These are phyloP conservation scores for Annona squamosa DNA, from an alignment of 164 flowering plant genomes.

Conservation along the genomic window DNA sequence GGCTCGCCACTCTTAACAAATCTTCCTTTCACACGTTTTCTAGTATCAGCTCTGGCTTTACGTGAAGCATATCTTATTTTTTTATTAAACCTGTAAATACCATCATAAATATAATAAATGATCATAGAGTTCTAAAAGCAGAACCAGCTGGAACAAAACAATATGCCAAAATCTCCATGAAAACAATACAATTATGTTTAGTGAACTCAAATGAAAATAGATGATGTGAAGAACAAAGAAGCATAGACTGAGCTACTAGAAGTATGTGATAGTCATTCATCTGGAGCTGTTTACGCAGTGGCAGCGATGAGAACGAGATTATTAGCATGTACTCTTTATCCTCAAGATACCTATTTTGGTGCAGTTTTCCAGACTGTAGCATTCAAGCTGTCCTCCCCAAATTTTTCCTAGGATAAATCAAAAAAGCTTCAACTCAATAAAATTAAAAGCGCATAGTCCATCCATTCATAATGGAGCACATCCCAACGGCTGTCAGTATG, in stretches of 20 bases:
- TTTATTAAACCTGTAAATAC: conserved; percentile 42
- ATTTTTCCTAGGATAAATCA: too few species aligned
- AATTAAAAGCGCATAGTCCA: too few species aligned
- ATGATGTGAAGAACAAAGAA: background rate
- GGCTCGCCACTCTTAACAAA: conserved; percentile 61
- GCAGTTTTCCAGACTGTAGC: too few species aligned
- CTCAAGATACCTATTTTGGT: too few species aligned
- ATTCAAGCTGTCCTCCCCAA: too few species aligned
- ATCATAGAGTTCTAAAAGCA: background rate
- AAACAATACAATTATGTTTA: background rate
- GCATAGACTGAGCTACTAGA: background rate
- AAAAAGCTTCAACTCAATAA: too few species aligned
- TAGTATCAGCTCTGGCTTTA: conserved; percentile 57
- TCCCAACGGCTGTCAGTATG: too few species aligned
- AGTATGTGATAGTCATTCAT: background rate
- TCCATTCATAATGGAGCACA: too few species aligned
- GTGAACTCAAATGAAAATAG: background rate
- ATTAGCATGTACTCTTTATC: background rate
- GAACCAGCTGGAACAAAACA: background rate
- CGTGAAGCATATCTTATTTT: conserved; percentile 58
- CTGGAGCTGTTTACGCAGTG: background rate
- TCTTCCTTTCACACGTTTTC: conserved; percentile 60
- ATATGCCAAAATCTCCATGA: background rate
- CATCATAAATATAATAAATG: background rate
- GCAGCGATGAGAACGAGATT: background rate